phyloP scores from a whole-genome alignment of 1,139 yeast genomes.

The Ogataea hybrid region DNA sequence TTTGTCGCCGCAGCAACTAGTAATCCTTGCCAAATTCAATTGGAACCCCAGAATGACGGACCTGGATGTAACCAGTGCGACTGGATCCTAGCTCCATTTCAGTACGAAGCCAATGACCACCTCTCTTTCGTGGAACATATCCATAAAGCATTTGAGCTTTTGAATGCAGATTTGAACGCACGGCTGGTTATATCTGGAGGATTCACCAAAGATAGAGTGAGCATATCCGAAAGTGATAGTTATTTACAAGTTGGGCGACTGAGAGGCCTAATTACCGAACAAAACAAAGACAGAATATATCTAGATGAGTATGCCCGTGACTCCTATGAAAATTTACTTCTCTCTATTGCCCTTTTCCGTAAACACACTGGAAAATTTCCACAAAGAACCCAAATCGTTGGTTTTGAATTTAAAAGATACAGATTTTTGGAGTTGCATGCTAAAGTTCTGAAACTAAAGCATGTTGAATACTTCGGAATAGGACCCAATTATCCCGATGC shows the following conservation, averaged over 20 bases:
- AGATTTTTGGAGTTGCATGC: constrained; percentile 62
- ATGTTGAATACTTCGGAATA: constrained; percentile 54
- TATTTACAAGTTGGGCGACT: constrained; percentile 43
- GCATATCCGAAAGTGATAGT: constrained; percentile 54
- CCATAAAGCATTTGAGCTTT: constrained; percentile 34
- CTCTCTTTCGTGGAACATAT: constrained; percentile 66
- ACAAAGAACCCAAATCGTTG: constrained; percentile 51
- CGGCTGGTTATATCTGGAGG: constrained; percentile 68
- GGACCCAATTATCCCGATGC: constrained; percentile 51
- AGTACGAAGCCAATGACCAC: constrained; percentile 67
- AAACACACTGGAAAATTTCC: constrained; percentile 53
- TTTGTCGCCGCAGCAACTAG: constrained; percentile 2
- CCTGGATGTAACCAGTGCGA: constrained; percentile 45
- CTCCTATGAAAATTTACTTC: constrained; percentile 75
- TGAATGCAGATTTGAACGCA: constrained; percentile 34
- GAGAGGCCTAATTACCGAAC: constrained; percentile 21
- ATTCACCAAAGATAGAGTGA: constrained; percentile 51
- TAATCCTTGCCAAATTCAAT: background rate
- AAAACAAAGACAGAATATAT: constrained; percentile 31
- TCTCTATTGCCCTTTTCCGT: constrained; percentile 56
- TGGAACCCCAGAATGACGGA: constrained; percentile 23
- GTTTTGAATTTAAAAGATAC: constrained; percentile 68
- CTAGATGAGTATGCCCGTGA: constrained; percentile 77
- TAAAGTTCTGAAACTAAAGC: constrained; percentile 43
- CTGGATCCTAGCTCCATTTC: constrained; percentile 69